Evolutionary conservation across 345 rosid genomes (phyloP).

Genomic region (Draba incana): DNA sequence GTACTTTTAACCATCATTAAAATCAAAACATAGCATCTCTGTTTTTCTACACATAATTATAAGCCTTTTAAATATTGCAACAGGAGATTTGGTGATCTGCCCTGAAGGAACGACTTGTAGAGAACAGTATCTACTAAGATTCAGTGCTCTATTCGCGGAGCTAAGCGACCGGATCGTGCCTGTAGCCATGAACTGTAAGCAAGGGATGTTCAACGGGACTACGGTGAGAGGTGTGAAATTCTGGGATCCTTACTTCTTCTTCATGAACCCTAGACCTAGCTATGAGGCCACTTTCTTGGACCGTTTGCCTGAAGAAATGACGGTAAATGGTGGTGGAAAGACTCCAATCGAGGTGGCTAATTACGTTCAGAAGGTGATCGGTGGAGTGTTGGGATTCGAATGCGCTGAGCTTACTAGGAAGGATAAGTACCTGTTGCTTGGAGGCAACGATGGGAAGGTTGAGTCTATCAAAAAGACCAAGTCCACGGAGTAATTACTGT

Average conservation of each 20-base stretch:
- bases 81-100: slow-evolving; percentile 92
- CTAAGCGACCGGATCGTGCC: slow-evolving; percentile 96
- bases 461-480: slow-evolving; percentile 69
- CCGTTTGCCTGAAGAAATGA: slow-evolving; percentile 79
- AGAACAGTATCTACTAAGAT: slow-evolving; percentile 71
- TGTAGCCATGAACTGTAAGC: slow-evolving; percentile 86
- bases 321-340: slow-evolving; percentile 83
- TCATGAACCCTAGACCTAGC: slow-evolving; percentile 93
- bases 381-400: slow-evolving; percentile 75
- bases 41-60: background rate
- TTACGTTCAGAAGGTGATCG: slow-evolving; percentile 83
- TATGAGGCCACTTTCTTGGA: slow-evolving; percentile 87
- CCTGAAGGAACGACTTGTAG: slow-evolving; percentile 99
- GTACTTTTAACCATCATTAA: background rate
- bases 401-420: slow-evolving; percentile 83
- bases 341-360: slow-evolving; percentile 94
- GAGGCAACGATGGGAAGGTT: slow-evolving; percentile 92
- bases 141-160: slow-evolving; percentile 96
- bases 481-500: slow-evolving; percentile 25
- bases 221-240: slow-evolving; percentile 92
- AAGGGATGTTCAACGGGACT: slow-evolving; percentile 86
- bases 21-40: slow-evolving; percentile 9
- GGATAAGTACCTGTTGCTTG: slow-evolving; percentile 85
- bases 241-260: slow-evolving; percentile 93
- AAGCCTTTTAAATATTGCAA: slow-evolving; percentile 15